Evolutionary conservation across 169 alveolate species (phyloP), one percentile per base, ranked within the genome.

Genomic region (Plasmodium gonderi): DNA sequence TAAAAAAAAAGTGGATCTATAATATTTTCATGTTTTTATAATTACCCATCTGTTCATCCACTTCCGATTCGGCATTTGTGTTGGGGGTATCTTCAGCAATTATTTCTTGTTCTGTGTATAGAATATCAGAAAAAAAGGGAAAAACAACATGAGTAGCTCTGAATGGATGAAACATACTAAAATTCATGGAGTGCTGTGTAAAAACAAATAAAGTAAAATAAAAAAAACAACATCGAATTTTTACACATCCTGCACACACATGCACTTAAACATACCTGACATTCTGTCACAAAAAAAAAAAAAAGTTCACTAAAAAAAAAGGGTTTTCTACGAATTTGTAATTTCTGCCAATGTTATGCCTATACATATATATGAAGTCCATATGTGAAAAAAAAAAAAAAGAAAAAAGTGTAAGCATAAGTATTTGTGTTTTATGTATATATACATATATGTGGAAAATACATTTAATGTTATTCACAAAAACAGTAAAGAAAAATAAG

Each of bases 41-140:
- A n/a, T 72, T 31, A 82, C 92, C 92, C 60, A 9, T 36, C 74
- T 82, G 92, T 82, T 82, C 92, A 44, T 82, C 92, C 45, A 68
- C 81, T 69, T 82, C 92, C 14, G 92, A 82, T 33, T 82, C 92
- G 26, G 45, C 82, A 72, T 82, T 80, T 31, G 78, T 42, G 72
- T 80, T 82, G 72, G 92, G 64, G 64, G 77, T 72, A 12, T 47
- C 77, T 44, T 82, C 82, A n/a, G 83, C 82, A 26, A 68, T 82
- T 7, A 82, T 49, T 69, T 82, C 92, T 82, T 82, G 76, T 82
- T 68, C 92, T 69, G 44, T 7, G 67, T 47, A 23, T 44, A 40
- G 20, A 31, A 69, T 33, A 68, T 42, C n/a, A 6, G 20, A 29
- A 20, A 17, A 67, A 40, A 68, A 47, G 3, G 38, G 42, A 47